Conservation (phyloP, 2,329 filamentous ascomycete genomes). For the Zymoseptoria passerinii region DNA sequence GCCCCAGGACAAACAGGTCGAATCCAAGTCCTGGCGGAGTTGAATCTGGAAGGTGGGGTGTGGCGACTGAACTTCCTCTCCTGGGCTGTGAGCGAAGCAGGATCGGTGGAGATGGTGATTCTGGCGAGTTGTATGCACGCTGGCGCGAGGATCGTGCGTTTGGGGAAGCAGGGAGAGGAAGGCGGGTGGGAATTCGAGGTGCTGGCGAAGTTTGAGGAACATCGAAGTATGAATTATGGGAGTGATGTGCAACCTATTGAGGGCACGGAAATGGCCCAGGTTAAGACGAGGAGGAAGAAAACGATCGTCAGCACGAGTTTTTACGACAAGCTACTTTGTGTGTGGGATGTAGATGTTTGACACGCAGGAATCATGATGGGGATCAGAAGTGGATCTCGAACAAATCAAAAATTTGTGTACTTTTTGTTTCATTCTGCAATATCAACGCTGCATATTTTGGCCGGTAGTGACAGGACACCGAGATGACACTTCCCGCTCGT, state of each 20-base stretch:
- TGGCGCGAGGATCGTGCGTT: slow-evolving; percentile 58
- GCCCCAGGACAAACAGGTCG: slow-evolving; percentile 23
- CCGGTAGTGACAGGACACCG: too few species aligned
- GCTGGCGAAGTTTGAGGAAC: slow-evolving; percentile 67
- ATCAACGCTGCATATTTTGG: too few species aligned
- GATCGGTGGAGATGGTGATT: slow-evolving; percentile 38
- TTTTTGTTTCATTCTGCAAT: too few species aligned
- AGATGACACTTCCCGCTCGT: too few species aligned
- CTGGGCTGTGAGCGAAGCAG: background rate
- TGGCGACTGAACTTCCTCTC: slow-evolving; percentile 68
- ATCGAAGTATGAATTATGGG: slow-evolving; percentile 92
- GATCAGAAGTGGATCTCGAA: too few species aligned
- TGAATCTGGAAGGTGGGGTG: slow-evolving; percentile 68
- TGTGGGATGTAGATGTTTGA: slow-evolving; percentile 44
- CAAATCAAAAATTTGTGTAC: too few species aligned
- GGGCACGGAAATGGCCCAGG: slow-evolving; percentile 1
- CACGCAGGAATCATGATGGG: too few species aligned
- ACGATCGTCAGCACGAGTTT: slow-evolving; percentile 67
- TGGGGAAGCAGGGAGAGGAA: slow-evolving; percentile 29
- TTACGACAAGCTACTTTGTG: slow-evolving; percentile 61
- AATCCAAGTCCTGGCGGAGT: slow-evolving; percentile 51
- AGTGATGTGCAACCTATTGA: slow-evolving; percentile 55
- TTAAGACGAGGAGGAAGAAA: slow-evolving; percentile 27
- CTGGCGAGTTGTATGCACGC: slow-evolving; percentile 92
- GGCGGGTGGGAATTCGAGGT: slow-evolving; percentile 54